Evolutionary conservation across 371 early-diverging fungal genomes (phyloP), one percentile per base, ranked within the genome.

Genomic region (Capillidium heterosporum): DNA sequence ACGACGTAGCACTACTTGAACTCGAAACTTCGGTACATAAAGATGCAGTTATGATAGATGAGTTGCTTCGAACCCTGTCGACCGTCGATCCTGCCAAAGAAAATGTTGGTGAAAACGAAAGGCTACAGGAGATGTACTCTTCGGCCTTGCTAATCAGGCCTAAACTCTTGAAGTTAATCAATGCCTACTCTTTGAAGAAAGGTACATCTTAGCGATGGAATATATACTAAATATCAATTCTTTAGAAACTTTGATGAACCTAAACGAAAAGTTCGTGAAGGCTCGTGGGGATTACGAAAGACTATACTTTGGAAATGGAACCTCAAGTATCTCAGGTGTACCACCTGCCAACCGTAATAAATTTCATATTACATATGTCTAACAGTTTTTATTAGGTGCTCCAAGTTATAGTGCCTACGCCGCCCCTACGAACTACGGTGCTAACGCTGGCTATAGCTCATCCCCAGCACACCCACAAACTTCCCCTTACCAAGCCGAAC

Each of bases 81-180:
- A 72, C 65, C 3, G 69, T 86, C 24, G 91, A 91, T 61, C 90
- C 92, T 23, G 67, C 71, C 48, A 71, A 75, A 47, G 89, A 89
- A 58, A 86, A 83, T 57, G 75, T 91, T 39, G 80, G 86, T 1
- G 92, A 90, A 53, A 91, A 95, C 63, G 88, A 87, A 41, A 71
- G 77, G 32, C 69, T 95, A 17, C 91, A 91, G 68, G 77, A 78
- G 59, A 28, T 85, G 39, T 89, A 92, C 61, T 71, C 78, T 48
- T 69, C 71, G 1, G 76, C 87, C 1, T 60, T 89, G 53, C 64
- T 82, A 17, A 65, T 89, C 57, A 67, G 90, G 39, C 89, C 90
- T 1, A 83, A 83, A 63, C 65, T 92, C 41, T 71, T 89, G 21
- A 77, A 78, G 58, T 66, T 87, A 28, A 77, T 90, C 50, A 89